A percentile compares a stretch with the other conserved stretches of the same genome.
Evolutionary conservation across 306 rosid species (phyloP).

Genomic region (Trifolium dubium): DNA sequence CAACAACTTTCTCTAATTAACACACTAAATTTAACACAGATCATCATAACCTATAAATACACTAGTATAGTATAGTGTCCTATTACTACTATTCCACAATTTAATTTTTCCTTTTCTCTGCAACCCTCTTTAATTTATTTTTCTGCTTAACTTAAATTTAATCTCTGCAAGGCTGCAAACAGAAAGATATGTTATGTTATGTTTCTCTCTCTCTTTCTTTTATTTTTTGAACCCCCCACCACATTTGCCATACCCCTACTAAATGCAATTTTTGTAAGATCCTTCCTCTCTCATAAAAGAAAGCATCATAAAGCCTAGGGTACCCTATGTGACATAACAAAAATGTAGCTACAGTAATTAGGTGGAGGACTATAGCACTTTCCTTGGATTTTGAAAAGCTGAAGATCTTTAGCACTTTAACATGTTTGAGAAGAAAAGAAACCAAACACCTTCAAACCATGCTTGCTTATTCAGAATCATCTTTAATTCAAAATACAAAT

Average conservation of each 20-base stretch:
- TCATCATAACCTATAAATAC: constrained; percentile 44
- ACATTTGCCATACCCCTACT: not conserved
- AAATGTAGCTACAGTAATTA: not conserved
- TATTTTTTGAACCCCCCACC: not conserved
- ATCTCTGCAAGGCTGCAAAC: constrained; percentile 49
- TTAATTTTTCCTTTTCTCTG: not conserved
- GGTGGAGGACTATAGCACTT: constrained; percentile 19
- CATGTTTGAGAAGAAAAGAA: constrained; percentile 21
- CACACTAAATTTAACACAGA: constrained; percentile 34
- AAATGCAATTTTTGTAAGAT: not conserved
- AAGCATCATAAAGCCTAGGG: constrained; percentile 33
- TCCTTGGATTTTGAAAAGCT: constrained; percentile 51
- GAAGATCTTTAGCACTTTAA: constrained; percentile 53
- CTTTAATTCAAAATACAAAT: constrained; percentile 41
- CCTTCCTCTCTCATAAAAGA: not conserved
- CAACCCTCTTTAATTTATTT: constrained; percentile 28
- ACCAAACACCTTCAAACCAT: constrained; percentile 51
- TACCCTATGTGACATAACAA: constrained; percentile 35
- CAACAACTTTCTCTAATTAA: constrained; percentile 43
- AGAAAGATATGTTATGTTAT: constrained; percentile 46
- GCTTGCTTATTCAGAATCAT: constrained; percentile 55
- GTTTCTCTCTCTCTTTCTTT: not conserved
- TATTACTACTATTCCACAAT: constrained; percentile 42
- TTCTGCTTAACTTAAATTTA: constrained; percentile 42
- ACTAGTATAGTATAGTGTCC: constrained; percentile 30